phyloP scores from a whole-genome alignment of 805 yeast genomes.

The Pichia scutulata region DNA sequence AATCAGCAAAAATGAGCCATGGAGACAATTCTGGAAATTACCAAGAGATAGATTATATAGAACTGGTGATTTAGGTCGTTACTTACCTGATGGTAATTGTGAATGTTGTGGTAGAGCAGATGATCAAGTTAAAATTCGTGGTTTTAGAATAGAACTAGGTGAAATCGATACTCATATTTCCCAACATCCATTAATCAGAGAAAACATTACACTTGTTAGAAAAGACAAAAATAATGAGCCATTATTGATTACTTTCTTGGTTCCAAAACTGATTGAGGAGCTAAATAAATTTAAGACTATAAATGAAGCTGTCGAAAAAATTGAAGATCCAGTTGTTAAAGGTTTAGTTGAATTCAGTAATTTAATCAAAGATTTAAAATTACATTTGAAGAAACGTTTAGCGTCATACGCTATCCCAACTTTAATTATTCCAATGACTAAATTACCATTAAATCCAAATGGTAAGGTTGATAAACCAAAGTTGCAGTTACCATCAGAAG shows the following conservation, averaged over 20 bases:
- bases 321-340: constrained; percentile 59
- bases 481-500: constrained; percentile 87
- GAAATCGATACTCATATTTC: constrained; percentile 97
- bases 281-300: constrained; percentile 43
- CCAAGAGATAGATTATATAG: constrained; percentile 94
- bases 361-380: constrained; percentile 72
- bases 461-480: constrained; percentile 98
- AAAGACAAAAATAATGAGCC: constrained; percentile 92
- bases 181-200: constrained; percentile 87
- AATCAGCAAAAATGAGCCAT: constrained; percentile 40
- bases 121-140: constrained; percentile 97
- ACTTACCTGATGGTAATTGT: constrained; percentile 93
- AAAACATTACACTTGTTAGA: constrained; percentile 85
- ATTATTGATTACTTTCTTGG: constrained; percentile 82
- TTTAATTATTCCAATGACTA: constrained; percentile 76
- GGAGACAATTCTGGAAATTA: constrained; percentile 83
- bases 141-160: constrained; percentile 96
- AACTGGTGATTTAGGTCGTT: constrained; percentile 96
- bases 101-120: constrained; percentile 99
- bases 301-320: constrained; percentile 37
- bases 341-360: constrained; percentile 73
- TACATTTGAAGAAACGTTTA: constrained; percentile 77
- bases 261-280: constrained; percentile 53
- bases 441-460: constrained; percentile 91
- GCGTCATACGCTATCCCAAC: constrained; percentile 94